A percentile compares a stretch with the other conserved stretches of the same genome.
phyloP scores from a whole-genome alignment of 2,329 filamentous ascomycete genomes.

The Diplodia intermedia region DNA sequence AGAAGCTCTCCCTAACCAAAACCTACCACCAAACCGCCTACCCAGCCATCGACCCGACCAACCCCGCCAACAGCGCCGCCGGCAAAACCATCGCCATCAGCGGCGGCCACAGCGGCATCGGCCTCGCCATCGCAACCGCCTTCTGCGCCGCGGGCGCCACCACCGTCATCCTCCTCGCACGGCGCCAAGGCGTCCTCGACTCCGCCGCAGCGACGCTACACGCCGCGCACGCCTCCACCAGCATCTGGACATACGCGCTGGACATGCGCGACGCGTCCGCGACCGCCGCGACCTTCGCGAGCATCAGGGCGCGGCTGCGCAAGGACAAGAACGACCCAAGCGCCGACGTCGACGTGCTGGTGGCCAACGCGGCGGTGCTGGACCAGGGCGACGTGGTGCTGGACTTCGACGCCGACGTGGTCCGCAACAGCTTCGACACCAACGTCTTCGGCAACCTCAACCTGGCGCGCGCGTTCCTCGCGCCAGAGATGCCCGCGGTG shows the following conservation, averaged over 20 bases:
- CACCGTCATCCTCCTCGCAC: slow-evolving; percentile 51
- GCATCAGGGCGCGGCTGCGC: slow-evolving; percentile 24
- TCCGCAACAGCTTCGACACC: slow-evolving; percentile 13
- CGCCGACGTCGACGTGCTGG: slow-evolving; percentile 31
- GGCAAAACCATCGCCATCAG: slow-evolving; percentile 44
- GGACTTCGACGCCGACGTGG: slow-evolving; percentile 24
- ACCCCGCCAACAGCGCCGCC: slow-evolving; percentile 38
- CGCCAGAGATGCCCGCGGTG: slow-evolving; percentile 25
- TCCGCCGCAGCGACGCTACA: slow-evolving; percentile 6
- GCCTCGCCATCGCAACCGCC: slow-evolving; percentile 37
- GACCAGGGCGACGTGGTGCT: slow-evolving; percentile 10
- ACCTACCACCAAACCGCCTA: slow-evolving; percentile 38
- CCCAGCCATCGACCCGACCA: slow-evolving; percentile 38
- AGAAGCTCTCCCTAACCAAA: slow-evolving; percentile 32
- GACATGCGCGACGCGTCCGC: slow-evolving; percentile 24
- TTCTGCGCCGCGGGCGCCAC: slow-evolving; percentile 51
- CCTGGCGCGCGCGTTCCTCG: slow-evolving; percentile 35
- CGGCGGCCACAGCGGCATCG: slow-evolving; percentile 43
- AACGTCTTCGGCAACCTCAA: slow-evolving; percentile 35
- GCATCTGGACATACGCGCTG: slow-evolving; percentile 30
- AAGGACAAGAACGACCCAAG: neutral
- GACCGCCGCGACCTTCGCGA: slow-evolving; percentile 11
- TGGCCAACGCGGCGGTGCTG: slow-evolving; percentile 31
- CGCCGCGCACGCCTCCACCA: neutral
- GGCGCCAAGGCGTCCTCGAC: slow-evolving; percentile 44